Percentiles rank a stretch among this genome's conserved stretches.
Evolutionary conservation across 73 alveolate species (phyloP).

Genomic region (Symbiodinium pilosum): DNA sequence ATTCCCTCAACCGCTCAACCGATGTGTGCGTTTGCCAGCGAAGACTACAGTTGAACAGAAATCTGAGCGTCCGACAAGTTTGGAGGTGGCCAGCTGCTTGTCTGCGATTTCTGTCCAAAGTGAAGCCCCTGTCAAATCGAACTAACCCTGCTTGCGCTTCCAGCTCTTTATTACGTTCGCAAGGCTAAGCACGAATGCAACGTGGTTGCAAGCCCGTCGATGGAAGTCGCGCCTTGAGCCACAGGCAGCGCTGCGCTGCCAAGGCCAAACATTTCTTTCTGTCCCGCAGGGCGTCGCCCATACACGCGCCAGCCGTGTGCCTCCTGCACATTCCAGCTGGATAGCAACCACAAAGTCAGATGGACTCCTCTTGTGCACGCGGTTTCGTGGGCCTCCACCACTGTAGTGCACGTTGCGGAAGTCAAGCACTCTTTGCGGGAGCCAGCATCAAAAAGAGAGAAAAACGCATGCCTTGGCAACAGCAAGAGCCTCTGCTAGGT

Average conservation of each 20-base stretch:
- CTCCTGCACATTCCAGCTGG: background rate
- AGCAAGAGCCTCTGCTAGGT: no score
- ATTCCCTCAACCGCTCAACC: background rate
- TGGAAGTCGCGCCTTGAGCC: background rate
- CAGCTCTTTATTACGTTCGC: no score
- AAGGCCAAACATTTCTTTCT: background rate
- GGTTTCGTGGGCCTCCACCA: background rate
- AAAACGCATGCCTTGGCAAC: background rate
- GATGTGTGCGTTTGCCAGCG: no score
- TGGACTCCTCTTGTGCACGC: background rate
- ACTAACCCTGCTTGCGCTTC: no score
- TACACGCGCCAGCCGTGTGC: constrained; percentile 5
- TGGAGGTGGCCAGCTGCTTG: background rate
- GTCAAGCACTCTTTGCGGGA: background rate
- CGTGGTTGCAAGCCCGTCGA: background rate
- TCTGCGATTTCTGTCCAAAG: background rate
- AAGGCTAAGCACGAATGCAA: no score
- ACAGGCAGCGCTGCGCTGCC: background rate
- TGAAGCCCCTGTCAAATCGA: background rate
- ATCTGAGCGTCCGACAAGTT: background rate
- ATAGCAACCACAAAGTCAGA: no score
- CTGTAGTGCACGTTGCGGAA: background rate
- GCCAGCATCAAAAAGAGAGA: background rate
- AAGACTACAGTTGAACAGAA: no score
- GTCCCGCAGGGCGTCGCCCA: background rate